phyloP scores from a whole-genome alignment of 495 filamentous ascomycete genomes.

The Penicillium chermesinum region DNA sequence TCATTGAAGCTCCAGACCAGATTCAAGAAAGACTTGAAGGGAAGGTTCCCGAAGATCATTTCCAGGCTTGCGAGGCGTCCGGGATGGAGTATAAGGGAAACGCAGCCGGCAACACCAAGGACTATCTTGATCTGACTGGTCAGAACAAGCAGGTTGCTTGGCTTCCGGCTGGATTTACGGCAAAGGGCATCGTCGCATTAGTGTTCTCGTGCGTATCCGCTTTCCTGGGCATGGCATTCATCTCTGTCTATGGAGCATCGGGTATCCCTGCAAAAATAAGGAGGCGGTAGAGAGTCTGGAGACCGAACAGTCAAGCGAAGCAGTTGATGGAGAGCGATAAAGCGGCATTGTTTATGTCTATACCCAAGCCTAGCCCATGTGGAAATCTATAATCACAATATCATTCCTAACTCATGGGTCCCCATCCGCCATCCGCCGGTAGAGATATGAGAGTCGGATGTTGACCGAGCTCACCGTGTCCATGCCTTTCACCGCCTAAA shows the following conservation, averaged over 20 bases:
- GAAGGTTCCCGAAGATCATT: conserved; percentile 60
- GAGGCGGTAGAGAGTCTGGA: not conserved
- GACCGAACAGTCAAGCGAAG: not conserved
- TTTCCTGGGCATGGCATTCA: conserved; percentile 63
- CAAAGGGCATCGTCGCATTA: conserved; percentile 65
- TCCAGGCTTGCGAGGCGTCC: conserved; percentile 52
- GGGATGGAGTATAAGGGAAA: conserved; percentile 54
- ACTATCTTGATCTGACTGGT: conserved; percentile 62
- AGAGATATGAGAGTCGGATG: too few species aligned
- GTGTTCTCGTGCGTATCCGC: conserved; percentile 67
- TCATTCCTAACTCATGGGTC: too few species aligned
- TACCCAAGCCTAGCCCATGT: too few species aligned
- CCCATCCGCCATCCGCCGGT: too few species aligned
- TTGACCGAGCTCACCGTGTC: too few species aligned
- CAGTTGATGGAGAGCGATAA: too few species aligned
- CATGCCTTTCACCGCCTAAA: too few species aligned
- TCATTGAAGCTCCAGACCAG: conserved; percentile 55
- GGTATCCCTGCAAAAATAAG: conserved; percentile 5
- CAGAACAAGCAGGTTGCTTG: conserved; percentile 49
- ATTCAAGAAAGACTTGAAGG: conserved; percentile 57
- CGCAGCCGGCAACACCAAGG: conserved; percentile 62
- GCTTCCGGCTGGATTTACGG: conserved; percentile 67
- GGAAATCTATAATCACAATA: too few species aligned
- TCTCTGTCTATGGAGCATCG: conserved; percentile 59
- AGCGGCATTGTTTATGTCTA: not conserved